Evolutionary conservation across 306 rosid species (phyloP).

Genomic region (Ammopiptanthus mongolicus): DNA sequence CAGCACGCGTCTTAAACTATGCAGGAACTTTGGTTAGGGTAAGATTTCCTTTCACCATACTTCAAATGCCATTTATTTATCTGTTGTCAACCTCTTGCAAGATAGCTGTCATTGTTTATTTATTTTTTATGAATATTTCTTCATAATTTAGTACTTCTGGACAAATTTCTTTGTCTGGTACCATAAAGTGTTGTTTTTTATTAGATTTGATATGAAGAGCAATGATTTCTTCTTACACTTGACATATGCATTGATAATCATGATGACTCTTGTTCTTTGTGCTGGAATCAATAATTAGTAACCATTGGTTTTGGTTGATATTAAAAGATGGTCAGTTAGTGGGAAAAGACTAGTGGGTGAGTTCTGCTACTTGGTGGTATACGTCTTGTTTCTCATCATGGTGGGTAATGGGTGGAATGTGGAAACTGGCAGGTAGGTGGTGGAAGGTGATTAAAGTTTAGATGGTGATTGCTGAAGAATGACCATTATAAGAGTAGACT

Average conservation of each 20-base stretch:
- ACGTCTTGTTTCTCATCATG: not conserved
- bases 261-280: not conserved
- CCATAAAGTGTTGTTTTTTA: not conserved
- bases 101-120: not conserved
- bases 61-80: constrained; percentile 4
- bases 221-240: not conserved
- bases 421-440: not conserved
- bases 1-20: constrained; percentile 77
- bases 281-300: not conserved
- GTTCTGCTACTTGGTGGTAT: not conserved
- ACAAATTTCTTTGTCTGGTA: not conserved
- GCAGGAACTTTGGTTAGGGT: constrained; percentile 94
- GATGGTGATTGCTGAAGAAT: not conserved
- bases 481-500: not conserved
- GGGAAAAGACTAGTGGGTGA: not conserved
- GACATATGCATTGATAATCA: not conserved
- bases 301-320: not conserved
- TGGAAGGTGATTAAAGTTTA: not conserved
- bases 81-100: not conserved
- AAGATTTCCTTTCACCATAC: constrained; percentile 24
- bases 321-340: not conserved
- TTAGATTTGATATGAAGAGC: not conserved
- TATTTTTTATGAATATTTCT: not conserved
- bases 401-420: not conserved
- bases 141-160: not conserved